Base-by-base conservation (phyloP, 2,329 filamentous ascomycete species). In the Ilyonectria sp. region DNA sequence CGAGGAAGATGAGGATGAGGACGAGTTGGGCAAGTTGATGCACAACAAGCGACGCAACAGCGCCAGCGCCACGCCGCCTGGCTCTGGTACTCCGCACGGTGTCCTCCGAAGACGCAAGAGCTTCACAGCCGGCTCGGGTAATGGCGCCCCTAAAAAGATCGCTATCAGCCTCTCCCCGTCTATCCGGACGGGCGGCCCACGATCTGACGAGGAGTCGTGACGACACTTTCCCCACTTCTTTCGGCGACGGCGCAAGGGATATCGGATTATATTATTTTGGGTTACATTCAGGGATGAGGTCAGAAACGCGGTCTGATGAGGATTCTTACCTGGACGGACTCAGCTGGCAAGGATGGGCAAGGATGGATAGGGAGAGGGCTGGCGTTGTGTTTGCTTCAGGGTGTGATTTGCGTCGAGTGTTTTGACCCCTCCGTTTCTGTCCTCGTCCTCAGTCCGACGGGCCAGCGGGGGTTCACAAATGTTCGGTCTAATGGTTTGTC, bases 1-100 rank as follows among this genome's bases (percentile, higher is more conserved):
- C 74, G 95, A 97, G 78, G 95, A 98, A 64, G 94, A 97, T 69
- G 81, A 83, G n/a, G 95, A 98, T 52, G 95, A 97, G 63, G 95
- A 98, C 71, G 94, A 95, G 76, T 83, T 98, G n/a, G 91, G 91
- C 61, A 97, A 96, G 81, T 86, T 98, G 74, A 90, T 93, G 71
- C 84, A 88, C 55, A 85, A 84, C 76, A 92, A 91, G 76, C 86
- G 90, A 46, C 86, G 90, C 43, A 91, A 88, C 74, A 90, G 87
- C 77, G 85, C 82, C 62, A 86, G 88, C 8, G 83, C 83, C 2
- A 83, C 82, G 17, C 80, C 82, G 10, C 85, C 82, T 49, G 69
- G 79, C 3, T 78, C 82, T 21, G 70, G 74, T 43, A 71, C 80
- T 15, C 76, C 82, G n/a, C 79, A 80, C 19, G 70, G 69, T 15